Evolutionary conservation across 345 rosid genomes (phyloP).

Genomic region (Rhodamnia rubescens): DNA sequence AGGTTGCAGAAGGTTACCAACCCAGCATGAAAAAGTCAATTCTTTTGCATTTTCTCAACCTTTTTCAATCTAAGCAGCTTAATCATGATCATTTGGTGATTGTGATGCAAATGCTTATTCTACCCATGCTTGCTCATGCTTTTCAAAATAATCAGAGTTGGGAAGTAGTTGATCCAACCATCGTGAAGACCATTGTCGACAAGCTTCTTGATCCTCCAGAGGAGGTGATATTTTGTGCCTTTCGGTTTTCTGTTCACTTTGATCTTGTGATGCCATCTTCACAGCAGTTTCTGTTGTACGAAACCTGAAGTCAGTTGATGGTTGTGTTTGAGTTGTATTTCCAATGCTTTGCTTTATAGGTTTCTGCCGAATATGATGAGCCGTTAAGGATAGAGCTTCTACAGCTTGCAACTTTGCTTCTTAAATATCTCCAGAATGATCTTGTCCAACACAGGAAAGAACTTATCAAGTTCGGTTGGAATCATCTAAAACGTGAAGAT

Average conservation of each 20-base stretch:
- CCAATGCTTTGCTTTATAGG: slow-evolving; percentile 24
- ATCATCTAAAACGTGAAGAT: slow-evolving; percentile 98
- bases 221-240: slow-evolving; percentile 41
- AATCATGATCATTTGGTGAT: slow-evolving; percentile 93
- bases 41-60: slow-evolving; percentile 76
- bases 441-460: slow-evolving; percentile 98
- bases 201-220: slow-evolving; percentile 99
- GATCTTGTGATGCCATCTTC: neutral
- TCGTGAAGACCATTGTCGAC: slow-evolving; percentile 89
- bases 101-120: slow-evolving; percentile 98
- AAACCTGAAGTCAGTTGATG: neutral
- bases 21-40: slow-evolving; percentile 76
- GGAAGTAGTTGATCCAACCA: slow-evolving; percentile 88
- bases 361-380: slow-evolving; percentile 97
- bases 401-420: slow-evolving; percentile 96
- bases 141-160: slow-evolving; percentile 81
- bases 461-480: slow-evolving; percentile 98
- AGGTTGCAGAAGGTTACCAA: slow-evolving; percentile 95
- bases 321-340: neutral
- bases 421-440: slow-evolving; percentile 87
- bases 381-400: slow-evolving; percentile 94
- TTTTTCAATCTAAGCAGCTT: slow-evolving; percentile 89
- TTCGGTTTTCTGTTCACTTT: neutral
- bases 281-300: neutral
- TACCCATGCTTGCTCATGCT: slow-evolving; percentile 97